Conservation (phyloP, 1,284 basidiomycete genomes). For the Ceratobasidium sp. region DNA sequence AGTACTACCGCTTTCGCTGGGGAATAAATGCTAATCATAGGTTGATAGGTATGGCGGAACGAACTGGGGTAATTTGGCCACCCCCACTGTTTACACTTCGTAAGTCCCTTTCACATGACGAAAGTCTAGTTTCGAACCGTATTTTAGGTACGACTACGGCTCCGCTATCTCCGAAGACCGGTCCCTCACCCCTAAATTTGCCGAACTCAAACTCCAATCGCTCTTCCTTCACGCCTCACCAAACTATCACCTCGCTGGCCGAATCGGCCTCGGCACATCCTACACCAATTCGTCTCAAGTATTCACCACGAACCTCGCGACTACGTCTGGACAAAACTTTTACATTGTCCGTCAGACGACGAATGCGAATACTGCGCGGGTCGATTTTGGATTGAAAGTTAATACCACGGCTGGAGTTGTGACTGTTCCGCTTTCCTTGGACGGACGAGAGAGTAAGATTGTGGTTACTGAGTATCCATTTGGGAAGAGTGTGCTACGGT, state of each 20-base stretch:
- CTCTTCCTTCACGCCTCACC: slow-evolving; percentile 48
- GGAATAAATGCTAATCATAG: neutral
- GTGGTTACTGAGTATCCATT: slow-evolving; percentile 39
- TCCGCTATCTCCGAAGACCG: slow-evolving; percentile 48
- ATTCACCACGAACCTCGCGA: slow-evolving; percentile 59
- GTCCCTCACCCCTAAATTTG: slow-evolving; percentile 47
- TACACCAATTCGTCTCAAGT: slow-evolving; percentile 49
- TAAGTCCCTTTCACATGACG: slow-evolving; percentile 53
- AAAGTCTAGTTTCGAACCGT: neutral
- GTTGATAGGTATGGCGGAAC: slow-evolving; percentile 61
- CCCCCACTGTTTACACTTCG: slow-evolving; percentile 62
- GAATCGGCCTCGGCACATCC: slow-evolving; percentile 19
- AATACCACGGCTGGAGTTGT: slow-evolving; percentile 5
- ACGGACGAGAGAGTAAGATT: slow-evolving; percentile 36
- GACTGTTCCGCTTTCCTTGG: neutral
- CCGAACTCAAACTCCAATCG: slow-evolving; percentile 49
- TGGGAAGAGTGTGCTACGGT: slow-evolving; percentile 29
- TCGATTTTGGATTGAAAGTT: slow-evolving; percentile 2
- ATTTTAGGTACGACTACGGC: neutral
- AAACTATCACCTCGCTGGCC: slow-evolving; percentile 45
- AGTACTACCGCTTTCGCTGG: neutral
- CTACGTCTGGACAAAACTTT: slow-evolving; percentile 51
- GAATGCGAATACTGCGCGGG: slow-evolving; percentile 20
- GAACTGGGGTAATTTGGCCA: slow-evolving; percentile 64
- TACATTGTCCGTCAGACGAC: slow-evolving; percentile 25